Evolutionary conservation across 805 yeast genomes (phyloP).

Genomic region (Candida ulmi): DNA sequence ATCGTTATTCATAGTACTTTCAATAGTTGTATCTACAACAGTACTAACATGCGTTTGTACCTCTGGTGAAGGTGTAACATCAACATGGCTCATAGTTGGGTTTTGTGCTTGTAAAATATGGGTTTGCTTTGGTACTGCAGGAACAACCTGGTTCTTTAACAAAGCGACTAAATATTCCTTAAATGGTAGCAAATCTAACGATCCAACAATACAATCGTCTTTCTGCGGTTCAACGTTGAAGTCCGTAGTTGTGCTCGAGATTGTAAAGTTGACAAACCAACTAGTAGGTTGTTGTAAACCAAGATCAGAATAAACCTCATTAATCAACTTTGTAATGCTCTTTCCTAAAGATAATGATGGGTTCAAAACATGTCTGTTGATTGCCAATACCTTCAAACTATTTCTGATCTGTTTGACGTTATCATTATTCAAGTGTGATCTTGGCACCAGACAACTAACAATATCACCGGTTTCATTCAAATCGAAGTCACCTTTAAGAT

Average conservation of each 20-base stretch:
- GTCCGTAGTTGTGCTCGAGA: slow-evolving; percentile 24
- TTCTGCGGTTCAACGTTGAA: slow-evolving; percentile 41
- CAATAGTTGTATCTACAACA: too few relatives aligned
- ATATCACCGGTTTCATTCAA: background rate
- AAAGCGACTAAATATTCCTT: background rate
- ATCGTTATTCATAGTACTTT: background rate
- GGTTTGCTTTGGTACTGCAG: background rate
- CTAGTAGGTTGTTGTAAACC: slow-evolving; percentile 10
- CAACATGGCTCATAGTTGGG: background rate
- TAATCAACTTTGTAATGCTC: slow-evolving; percentile 19
- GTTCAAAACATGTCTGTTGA: slow-evolving; percentile 30
- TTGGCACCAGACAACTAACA: background rate
- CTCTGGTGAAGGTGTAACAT: too few relatives aligned
- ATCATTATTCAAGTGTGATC: background rate
- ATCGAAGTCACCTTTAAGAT: too few relatives aligned
- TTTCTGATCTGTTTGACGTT: background rate
- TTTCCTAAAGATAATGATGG: slow-evolving; percentile 27
- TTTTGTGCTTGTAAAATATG: background rate
- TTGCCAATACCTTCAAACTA: slow-evolving; percentile 23
- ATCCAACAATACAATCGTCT: slow-evolving; percentile 30
- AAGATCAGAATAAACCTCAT: slow-evolving; percentile 18
- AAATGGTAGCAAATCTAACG: slow-evolving; percentile 16
- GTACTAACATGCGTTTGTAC: too few relatives aligned
- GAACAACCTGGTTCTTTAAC: background rate
- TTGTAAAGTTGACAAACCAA: slow-evolving; percentile 31